phyloP scores from a whole-genome alignment of 805 yeast genomes.

The Yarrowia deformans region DNA sequence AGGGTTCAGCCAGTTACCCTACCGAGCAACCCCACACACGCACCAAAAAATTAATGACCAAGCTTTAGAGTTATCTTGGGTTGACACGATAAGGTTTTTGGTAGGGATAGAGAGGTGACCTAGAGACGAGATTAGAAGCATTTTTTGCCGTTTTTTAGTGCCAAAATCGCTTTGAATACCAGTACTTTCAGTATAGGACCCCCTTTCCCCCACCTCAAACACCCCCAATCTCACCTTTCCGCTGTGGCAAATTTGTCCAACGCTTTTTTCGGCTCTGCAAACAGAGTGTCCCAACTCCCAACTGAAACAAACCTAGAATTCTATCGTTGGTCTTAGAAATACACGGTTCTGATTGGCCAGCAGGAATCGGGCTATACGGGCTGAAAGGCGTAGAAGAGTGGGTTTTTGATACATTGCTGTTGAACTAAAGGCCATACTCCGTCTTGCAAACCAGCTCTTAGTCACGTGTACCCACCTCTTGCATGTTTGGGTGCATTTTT shows the following conservation, averaged over 20 bases:
- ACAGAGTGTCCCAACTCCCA: slow-evolving; percentile 5
- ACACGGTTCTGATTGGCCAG: background rate
- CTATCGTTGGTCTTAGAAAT: background rate
- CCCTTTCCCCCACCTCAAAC: background rate
- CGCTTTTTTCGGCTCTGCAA: slow-evolving; percentile 11
- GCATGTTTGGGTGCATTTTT: too few relatives aligned
- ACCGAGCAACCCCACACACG: slow-evolving; percentile 30
- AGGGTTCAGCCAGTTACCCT: slow-evolving; percentile 1
- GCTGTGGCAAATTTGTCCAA: background rate
- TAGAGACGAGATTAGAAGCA: background rate
- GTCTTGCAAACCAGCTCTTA: too few relatives aligned
- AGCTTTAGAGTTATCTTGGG: slow-evolving; percentile 21
- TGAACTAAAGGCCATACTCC: too few relatives aligned
- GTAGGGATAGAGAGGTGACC: background rate
- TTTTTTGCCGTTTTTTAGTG: too few relatives aligned
- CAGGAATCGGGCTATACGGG: too few relatives aligned
- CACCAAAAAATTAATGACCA: slow-evolving; percentile 9
- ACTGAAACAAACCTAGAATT: slow-evolving; percentile 7
- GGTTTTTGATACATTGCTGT: too few relatives aligned
- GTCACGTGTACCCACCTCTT: background rate
- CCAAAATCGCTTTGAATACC: too few relatives aligned
- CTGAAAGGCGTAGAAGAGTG: too few relatives aligned
- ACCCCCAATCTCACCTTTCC: background rate
- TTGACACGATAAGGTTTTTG: background rate
- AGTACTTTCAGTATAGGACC: too few relatives aligned